phyloP scores from a whole-genome alignment of 192 early-diverging fungal species.

The Globomyces pollinis-pini region DNA sequence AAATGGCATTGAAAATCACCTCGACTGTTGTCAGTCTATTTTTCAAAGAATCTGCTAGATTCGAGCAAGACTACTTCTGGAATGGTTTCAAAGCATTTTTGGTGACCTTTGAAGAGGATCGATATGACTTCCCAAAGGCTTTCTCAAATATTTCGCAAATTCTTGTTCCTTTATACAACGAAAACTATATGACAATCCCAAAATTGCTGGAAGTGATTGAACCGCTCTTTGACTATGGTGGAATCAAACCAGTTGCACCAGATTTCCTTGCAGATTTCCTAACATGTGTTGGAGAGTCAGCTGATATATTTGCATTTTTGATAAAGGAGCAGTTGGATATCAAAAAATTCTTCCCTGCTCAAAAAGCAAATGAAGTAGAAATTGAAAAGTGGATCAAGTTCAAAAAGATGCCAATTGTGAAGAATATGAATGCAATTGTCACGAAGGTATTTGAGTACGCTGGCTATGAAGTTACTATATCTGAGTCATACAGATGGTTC shows the following conservation, averaged over 20 bases:
- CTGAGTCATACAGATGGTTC: neutral
- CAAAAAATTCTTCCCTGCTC: conserved; percentile 26
- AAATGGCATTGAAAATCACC: conserved; percentile 39
- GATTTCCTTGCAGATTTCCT: conserved; percentile 24
- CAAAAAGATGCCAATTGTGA: conserved; percentile 6
- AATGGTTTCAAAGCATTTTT: conserved; percentile 17
- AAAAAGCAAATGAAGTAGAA: conserved; percentile 10
- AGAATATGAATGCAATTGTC: conserved; percentile 7
- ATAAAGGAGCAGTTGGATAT: conserved; percentile 16
- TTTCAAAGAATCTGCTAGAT: conserved; percentile 21
- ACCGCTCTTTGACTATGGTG: conserved; percentile 13
- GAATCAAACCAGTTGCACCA: conserved; percentile 22
- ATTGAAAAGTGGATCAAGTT: conserved; percentile 22
- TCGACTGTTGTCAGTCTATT: conserved; percentile 31
- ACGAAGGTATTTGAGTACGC: neutral
- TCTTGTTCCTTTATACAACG: neutral
- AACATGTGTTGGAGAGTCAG: conserved; percentile 10
- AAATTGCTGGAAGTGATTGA: conserved; percentile 5
- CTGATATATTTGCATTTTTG: conserved; percentile 13
- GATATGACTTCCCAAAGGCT: conserved; percentile 32
- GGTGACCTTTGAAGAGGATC: conserved; percentile 22
- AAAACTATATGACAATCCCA: neutral
- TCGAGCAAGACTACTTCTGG: conserved; percentile 20
- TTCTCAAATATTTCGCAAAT: conserved; percentile 20
- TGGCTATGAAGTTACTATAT: neutral